Percentiles rank a stretch among this genome's conserved stretches.
phyloP scores from a whole-genome alignment of 768 basidiomycete species.

The Zangia roseola region DNA sequence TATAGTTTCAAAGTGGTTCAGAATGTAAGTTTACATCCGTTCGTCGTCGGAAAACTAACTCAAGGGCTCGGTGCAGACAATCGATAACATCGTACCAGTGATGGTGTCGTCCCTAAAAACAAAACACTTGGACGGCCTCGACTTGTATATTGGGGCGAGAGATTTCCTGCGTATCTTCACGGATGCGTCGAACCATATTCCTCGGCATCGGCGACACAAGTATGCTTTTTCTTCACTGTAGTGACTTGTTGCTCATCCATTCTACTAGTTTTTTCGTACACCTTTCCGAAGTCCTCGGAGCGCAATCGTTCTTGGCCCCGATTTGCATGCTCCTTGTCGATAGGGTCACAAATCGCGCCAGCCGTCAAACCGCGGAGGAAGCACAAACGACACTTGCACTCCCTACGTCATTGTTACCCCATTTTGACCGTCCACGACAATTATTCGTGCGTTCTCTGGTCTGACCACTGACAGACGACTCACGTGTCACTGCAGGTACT shows the following conservation, averaged over 20 bases:
- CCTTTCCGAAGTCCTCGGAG: constrained; percentile 78
- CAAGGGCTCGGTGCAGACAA: constrained; percentile 53
- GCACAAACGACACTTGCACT: constrained; percentile 58
- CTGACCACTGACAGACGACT: background rate
- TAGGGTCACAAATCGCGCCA: constrained; percentile 66
- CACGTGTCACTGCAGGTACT: constrained; percentile 47
- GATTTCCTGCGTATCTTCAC: constrained; percentile 91
- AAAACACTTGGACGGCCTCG: constrained; percentile 49
- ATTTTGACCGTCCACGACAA: constrained; percentile 47
- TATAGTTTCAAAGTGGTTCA: constrained; percentile 96
- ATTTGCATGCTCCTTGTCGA: constrained; percentile 84
- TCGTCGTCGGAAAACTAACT: background rate
- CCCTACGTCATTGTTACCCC: constrained; percentile 64
- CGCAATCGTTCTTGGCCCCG: constrained; percentile 77
- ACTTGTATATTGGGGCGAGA: constrained; percentile 66
- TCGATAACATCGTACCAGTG: constrained; percentile 91
- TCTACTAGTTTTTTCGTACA: constrained; percentile 79
- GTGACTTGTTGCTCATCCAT: constrained; percentile 1
- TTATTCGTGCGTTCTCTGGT: constrained; percentile 44
- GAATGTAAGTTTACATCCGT: constrained; percentile 49
- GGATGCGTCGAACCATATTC: constrained; percentile 88
- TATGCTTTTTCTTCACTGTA: constrained; percentile 36
- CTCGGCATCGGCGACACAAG: constrained; percentile 89
- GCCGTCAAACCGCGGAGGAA: constrained; percentile 62
- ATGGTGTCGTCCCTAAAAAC: constrained; percentile 79